Evolutionary conservation across 192 early-diverging fungal genomes (phyloP), one percentile per base, ranked within the genome.

Genomic region (Umbelopsis sp.): DNA sequence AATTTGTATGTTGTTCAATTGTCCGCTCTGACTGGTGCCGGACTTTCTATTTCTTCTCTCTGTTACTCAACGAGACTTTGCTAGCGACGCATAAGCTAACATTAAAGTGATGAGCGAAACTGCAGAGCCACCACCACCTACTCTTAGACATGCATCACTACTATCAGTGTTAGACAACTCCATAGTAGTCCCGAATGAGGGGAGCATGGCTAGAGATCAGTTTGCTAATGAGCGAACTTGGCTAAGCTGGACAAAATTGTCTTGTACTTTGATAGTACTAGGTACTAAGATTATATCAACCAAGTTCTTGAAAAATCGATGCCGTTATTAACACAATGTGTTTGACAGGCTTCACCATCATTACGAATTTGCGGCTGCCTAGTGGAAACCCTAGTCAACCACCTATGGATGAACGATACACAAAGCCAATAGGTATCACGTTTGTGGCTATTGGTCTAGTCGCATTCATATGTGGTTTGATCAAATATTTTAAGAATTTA

Each of bases 181-280:
- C 13, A 20, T 71, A 35, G 8, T 77, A 16, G 46, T 77, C 10
- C 61, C 67, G 2, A 77, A 77, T 46, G 71, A 72, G 2, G 61
- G 67, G 20, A 72, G 67, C 46, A 71, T 72, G 64, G 78, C 78
- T 20, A 66, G 78, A 58, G 78, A 80, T 64, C 78, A 80, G 25
- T 64, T 75, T 18, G 73, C 78, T 5, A 76, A 73, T 53, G 78
- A 80, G 25, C 66, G 78, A 7, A 80, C 75, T 47, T 80, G 48
- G 50, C 33, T 80, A 8, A 73, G 67, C 22, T 67, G 66, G 55
- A 66, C 75, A 18, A 70, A 74, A 41, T 45, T 75, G 9, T 64
- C 78, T 4, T 73, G 71, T 37, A 80, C 78, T 35, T 27, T 80
- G 2, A 49, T 75, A 50, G 58, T 80, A 18, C 23, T 80, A 11